Conservation (phyloP, 495 filamentous ascomycete species). For the Lophiotrema nucula region DNA sequence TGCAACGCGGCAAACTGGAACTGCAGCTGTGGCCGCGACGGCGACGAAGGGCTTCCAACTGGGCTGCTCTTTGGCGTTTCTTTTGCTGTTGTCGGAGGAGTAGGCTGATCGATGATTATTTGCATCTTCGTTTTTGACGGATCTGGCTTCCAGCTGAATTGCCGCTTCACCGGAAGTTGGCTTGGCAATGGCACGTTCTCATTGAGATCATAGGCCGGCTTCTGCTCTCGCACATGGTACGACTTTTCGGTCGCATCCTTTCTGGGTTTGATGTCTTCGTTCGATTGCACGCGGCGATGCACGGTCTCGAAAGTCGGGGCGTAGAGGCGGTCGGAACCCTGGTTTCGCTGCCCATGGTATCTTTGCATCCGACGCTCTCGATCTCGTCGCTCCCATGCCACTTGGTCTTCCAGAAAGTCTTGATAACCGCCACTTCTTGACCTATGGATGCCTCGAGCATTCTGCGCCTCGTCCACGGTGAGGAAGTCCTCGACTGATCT, state of each 20-base stretch:
- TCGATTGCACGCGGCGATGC: constrained; percentile 8
- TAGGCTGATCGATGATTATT: constrained; percentile 7
- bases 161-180: neutral
- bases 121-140: constrained; percentile 17
- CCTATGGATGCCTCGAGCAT: neutral
- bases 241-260: neutral
- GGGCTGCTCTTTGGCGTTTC: neutral
- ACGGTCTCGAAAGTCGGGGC: constrained; percentile 8
- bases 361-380: constrained; percentile 18
- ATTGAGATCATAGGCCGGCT: neutral
- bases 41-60: constrained; percentile 3
- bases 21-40: constrained; percentile 4
- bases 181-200: neutral
- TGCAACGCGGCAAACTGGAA: neutral
- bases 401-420: constrained; percentile 11
- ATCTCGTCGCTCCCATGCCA: constrained; percentile 8
- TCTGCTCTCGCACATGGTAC: constrained; percentile 6
- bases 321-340: constrained; percentile 7
- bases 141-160: neutral
- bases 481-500: neutral
- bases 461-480: neutral
- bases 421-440: constrained; percentile 17
- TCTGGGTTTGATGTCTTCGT: constrained; percentile 2
- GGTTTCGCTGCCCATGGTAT: constrained; percentile 10
- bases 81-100: neutral